Conservation (phyloP, 1,284 basidiomycete genomes). For the Cutaneotrichosporon dermatis region DNA sequence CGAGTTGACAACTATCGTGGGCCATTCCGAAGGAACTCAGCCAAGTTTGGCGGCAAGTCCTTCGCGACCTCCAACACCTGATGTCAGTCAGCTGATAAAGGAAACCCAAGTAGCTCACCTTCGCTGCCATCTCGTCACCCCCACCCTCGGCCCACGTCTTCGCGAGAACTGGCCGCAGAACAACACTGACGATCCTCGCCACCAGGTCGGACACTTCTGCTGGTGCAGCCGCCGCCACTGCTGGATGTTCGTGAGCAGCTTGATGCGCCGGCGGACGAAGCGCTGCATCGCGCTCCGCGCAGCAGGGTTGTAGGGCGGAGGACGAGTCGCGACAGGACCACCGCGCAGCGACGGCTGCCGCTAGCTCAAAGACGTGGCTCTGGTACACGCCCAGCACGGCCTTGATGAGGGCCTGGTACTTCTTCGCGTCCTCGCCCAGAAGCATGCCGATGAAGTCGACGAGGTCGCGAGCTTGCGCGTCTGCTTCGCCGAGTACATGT, state of each 20-base stretch:
- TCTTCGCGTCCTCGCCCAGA: constrained; percentile 59
- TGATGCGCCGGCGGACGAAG: constrained; percentile 64
- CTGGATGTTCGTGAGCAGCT: constrained; percentile 67
- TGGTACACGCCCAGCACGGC: constrained; percentile 61
- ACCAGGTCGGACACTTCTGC: constrained; percentile 60
- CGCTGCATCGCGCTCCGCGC: constrained; percentile 67
- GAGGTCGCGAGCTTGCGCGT: constrained; percentile 65
- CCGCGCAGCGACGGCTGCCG: constrained; percentile 43
- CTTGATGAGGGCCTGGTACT: constrained; percentile 68
- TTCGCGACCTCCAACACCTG: constrained; percentile 23
- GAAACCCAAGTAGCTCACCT: constrained; percentile 52
- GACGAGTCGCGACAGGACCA: constrained; percentile 42
- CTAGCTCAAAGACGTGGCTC: constrained; percentile 56
- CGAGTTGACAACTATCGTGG: constrained; percentile 15
- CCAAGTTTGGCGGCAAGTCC: constrained; percentile 29
- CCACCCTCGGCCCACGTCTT: constrained; percentile 86
- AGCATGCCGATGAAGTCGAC: constrained; percentile 75
- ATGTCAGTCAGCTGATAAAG: neutral
- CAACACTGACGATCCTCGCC: constrained; percentile 58
- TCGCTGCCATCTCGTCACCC: constrained; percentile 58
- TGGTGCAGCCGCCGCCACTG: constrained; percentile 70
- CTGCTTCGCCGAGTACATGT: constrained; percentile 71
- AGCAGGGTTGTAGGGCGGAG: constrained; percentile 67
- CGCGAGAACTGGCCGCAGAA: constrained; percentile 64
- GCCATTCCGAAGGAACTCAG: constrained; percentile 28